Conservation (phyloP, 306 rosid genomes). For the Cicer yamashitae region DNA sequence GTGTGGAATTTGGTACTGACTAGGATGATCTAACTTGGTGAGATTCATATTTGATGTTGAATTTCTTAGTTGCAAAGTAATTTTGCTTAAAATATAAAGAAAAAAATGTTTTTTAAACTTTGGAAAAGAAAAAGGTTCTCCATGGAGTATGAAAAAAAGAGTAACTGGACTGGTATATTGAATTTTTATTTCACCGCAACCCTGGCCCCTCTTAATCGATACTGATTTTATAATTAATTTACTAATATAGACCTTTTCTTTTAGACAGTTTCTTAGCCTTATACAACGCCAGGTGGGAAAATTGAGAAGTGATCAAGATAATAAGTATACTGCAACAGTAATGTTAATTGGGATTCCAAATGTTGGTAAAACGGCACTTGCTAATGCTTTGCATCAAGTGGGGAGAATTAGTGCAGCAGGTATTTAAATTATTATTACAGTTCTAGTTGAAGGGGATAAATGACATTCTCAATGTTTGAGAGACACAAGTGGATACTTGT, state of each 20-base stretch:
- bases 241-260: constrained; percentile 31
- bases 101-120: neutral
- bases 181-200: neutral
- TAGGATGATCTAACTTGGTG: constrained; percentile 16
- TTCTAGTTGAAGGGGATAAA: neutral
- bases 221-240: constrained; percentile 24
- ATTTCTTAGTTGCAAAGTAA: neutral
- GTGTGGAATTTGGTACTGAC: constrained; percentile 2
- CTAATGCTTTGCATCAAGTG: constrained; percentile 83
- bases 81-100: neutral
- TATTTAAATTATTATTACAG: constrained; percentile 40
- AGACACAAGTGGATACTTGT: constrained; percentile 20
- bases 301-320: constrained; percentile 56
- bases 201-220: neutral
- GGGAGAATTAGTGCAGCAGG: constrained; percentile 96
- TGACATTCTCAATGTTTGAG: constrained; percentile 25
- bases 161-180: neutral
- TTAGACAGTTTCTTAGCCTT: constrained; percentile 71
- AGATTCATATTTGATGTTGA: constrained; percentile 28
- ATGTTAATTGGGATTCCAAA: constrained; percentile 87
- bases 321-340: constrained; percentile 62
- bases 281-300: constrained; percentile 71
- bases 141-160: constrained; percentile 14
- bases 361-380: constrained; percentile 91
- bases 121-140: constrained; percentile 18